These are phyloP conservation scores for Saururus chinensis DNA, from an alignment of 164 flowering plant species.

Conservation along the genomic window DNA sequence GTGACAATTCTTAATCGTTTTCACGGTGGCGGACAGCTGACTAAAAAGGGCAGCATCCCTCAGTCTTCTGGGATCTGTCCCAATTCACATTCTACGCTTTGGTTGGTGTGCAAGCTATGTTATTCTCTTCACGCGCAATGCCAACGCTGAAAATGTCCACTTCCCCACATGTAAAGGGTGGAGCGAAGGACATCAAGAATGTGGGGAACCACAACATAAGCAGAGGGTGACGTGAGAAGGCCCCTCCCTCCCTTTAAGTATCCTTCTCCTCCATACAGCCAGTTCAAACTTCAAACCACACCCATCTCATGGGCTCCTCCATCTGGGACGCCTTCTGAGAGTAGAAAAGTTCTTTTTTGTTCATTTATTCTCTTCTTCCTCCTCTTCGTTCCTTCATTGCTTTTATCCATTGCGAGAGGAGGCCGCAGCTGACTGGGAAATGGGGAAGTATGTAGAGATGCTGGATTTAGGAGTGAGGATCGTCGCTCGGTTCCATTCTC, in stretches of 20 bases:
- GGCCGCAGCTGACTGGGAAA: not conserved
- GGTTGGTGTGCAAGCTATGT: not conserved
- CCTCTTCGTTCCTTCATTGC: not conserved
- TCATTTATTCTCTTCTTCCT: too few species aligned
- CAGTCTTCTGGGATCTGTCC: not conserved
- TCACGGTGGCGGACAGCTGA: not conserved
- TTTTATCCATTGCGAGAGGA: too few species aligned
- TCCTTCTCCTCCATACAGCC: not conserved
- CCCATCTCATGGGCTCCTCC: not conserved
- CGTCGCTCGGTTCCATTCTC: conserved; percentile 35
- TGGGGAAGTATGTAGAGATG: conserved; percentile 31
- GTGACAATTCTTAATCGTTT: not conserved
- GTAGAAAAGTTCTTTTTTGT: not conserved
- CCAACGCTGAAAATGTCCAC: not conserved
- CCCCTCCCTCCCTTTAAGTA: not conserved
- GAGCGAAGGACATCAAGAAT: not conserved
- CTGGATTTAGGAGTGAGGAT: conserved; percentile 31
- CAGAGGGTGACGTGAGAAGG: too few species aligned
- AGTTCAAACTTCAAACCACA: not conserved
- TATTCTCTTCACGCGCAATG: too few species aligned
- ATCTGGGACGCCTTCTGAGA: not conserved
- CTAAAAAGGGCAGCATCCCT: not conserved
- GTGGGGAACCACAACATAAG: not conserved
- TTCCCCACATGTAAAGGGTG: too few species aligned
- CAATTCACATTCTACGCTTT: not conserved